Evolutionary conservation across 768 basidiomycete species (phyloP).

Genomic region (Porphyrellus cyaneotinctus): DNA sequence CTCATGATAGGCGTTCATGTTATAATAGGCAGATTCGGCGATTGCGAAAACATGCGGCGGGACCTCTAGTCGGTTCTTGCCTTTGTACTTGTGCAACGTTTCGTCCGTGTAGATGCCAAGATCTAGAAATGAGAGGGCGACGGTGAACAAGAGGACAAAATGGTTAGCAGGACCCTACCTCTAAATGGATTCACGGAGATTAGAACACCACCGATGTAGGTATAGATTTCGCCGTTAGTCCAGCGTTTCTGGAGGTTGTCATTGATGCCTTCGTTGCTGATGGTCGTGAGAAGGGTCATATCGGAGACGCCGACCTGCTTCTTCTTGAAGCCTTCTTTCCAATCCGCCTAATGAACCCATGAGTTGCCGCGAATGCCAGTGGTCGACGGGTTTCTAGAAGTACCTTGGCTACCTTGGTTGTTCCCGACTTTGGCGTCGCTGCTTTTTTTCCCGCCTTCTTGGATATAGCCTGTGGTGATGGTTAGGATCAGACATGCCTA

Average conservation of each 20-base stretch:
- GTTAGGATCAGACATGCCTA: constrained; percentile 1
- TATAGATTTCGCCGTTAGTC: constrained; percentile 95
- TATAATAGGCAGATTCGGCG: constrained; percentile 96
- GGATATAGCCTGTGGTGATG: constrained; percentile 60
- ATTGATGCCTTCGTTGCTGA: constrained; percentile 97
- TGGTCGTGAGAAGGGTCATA: constrained; percentile 96
- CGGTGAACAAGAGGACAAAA: constrained; percentile 3
- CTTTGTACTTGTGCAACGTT: constrained; percentile 77
- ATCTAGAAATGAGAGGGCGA: constrained; percentile 45
- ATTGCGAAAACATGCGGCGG: constrained; percentile 98
- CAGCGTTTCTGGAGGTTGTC: constrained; percentile 97
- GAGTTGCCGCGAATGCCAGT: constrained; percentile 8
- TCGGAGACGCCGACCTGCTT: constrained; percentile 97
- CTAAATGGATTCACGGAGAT: constrained; percentile 99
- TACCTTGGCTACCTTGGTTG: constrained; percentile 75
- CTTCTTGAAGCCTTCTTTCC: constrained; percentile 99
- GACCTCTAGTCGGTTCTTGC: constrained; percentile 97
- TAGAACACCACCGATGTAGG: constrained; percentile 96
- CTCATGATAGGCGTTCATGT: constrained; percentile 99
- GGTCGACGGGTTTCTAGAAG: constrained; percentile 5
- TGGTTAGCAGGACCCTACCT: constrained; percentile 46
- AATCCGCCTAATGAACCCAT: constrained; percentile 70
- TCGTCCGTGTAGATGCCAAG: constrained; percentile 98
- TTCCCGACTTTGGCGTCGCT: constrained; percentile 54
- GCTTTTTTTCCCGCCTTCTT: constrained; percentile 91